Base-by-base conservation (phyloP, 1,284 basidiomycete genomes). In the Crocinoboletus sp. region DNA sequence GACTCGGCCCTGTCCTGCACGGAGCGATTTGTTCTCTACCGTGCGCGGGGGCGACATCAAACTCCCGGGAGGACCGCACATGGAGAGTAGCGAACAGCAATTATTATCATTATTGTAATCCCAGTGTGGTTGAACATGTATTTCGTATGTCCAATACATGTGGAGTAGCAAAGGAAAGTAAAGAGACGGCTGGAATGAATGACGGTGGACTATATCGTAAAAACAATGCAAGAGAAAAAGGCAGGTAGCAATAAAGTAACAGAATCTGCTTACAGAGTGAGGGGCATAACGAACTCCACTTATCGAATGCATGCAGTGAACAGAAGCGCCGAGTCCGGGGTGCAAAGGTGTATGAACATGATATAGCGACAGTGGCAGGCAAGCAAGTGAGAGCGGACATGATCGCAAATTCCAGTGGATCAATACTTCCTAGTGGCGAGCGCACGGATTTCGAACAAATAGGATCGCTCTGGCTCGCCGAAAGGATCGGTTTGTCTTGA, bases 401-500 rank as follows among this genome's bases (percentile, higher is more conserved):
- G 30, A 38, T 22, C 17, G n/a, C 11, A 50, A 37, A 45, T 28
- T 30, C 43, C 19, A 27, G 37, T 38, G 46, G 34, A 50, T 77
- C 62, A 86, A 66, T 89, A 89, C 62, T 80, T 82, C 59, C 85
- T 78, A 27, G 85, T 89, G 17, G 86, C 86, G 50, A 90, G 76
- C 28, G 83, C 82, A 53, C 86, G 80, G 52, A 90, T 89, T 64
- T 89, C 87, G 64, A 78, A 85, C 27, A 90, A 70, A 56, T 78
- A 74, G 37, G 75, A 73, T 46, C 80, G 77, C 57, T 80, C 79
- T 24, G 74, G 69, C 45, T 74, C 71, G 19, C 69, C 61, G 51
- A 68, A 72, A 23, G 68, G 51, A 49, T 72, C 69, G 25, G 52
- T 48, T 30, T 73, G 70, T 53, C 64, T 69, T 40, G 70, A 56